Base-by-base conservation (phyloP, 495 filamentous ascomycete genomes). In the Podospora bellae-mahoneyi region DNA sequence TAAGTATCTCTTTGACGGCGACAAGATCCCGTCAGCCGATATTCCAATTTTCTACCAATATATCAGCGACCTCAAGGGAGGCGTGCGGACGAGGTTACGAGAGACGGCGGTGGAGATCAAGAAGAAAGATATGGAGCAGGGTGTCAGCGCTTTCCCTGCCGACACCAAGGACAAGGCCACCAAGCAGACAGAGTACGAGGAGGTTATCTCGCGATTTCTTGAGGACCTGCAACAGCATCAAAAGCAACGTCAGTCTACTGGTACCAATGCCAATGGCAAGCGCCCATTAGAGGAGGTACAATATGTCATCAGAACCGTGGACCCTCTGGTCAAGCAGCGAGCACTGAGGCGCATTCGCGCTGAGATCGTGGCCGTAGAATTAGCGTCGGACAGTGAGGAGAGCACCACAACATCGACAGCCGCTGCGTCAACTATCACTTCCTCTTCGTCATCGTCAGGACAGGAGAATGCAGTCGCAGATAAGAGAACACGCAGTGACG, bases 1-100 rank as follows among this genome's bases (percentile, higher is more conserved):
- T 76, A 94, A 93, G 79, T 87, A 95, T 75, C 77, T 91, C 26
- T 91, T 94, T 72, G 87, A 90, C 66, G 75, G 87, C 60, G 81
- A 87, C 61, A 85, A 77, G 66, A 69, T 96, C 19, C 91, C 92
- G 0, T 77, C 87, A 10, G 76, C 81, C 62, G 87, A 92, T 74
- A 86, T 90, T 66, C 70, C 81, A 20, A 82, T 87, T 10, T 86
- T 96, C 28, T 82, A 88, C 67, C 76, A 81, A 23, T 96, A 96
- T 76, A 81, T 96, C 64, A 80, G 83, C 58, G 91, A 91, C 39
- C 75, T 95, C 71, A 86, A 90, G 79, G 89, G 91, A 19, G 83
- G 83, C 58, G 86, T 84, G 72, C 64, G 91, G 83, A 70, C 88
- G 34, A 83, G 89, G 28, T 77, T 92, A 62, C 82, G 85, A n/a